These are phyloP conservation scores for Globisporangium nodosum DNA, from an alignment of 352 stramenopile genomes.

Conservation along the genomic window DNA sequence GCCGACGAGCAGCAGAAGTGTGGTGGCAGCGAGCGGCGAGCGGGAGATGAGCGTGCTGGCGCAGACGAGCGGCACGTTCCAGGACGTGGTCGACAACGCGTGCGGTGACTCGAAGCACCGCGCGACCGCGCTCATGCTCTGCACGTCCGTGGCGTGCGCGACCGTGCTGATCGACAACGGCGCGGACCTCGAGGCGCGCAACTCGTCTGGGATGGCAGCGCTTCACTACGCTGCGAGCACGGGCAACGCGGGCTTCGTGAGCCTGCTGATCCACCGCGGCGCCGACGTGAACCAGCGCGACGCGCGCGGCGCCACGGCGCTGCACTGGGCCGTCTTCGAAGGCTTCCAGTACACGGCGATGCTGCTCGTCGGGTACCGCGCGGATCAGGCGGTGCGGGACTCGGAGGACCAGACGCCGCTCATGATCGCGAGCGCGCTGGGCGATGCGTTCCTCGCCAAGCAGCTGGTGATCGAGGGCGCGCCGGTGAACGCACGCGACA, in stretches of 20 bases:
- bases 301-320: constrained; percentile 54
- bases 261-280: constrained; percentile 49
- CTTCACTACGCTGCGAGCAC: constrained; percentile 80
- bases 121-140: constrained; percentile 73
- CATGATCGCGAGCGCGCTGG: constrained; percentile 78
- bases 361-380: constrained; percentile 43
- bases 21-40: constrained; percentile 1
- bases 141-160: constrained; percentile 61
- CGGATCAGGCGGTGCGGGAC: constrained; percentile 46
- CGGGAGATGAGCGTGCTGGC: constrained; percentile 11
- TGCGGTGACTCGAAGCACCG: constrained; percentile 67
- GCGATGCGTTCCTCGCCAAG: constrained; percentile 76
- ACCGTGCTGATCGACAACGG: constrained; percentile 45
- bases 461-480: constrained; percentile 80
- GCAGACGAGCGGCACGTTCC: constrained; percentile 12
- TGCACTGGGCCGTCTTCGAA: constrained; percentile 84
- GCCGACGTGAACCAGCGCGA: constrained; percentile 71
- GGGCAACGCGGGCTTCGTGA: constrained; percentile 69
- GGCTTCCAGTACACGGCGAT: constrained; percentile 82
- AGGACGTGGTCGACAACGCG: constrained; percentile 40
- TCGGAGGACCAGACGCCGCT: constrained; percentile 71
- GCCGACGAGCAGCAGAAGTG: constrained; percentile 6
- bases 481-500: constrained; percentile 52
- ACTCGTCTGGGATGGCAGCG: constrained; percentile 75
- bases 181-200: constrained; percentile 43